Base-by-base conservation (phyloP, 352 stramenopile species). In the Phytophthora uliginosa region DNA sequence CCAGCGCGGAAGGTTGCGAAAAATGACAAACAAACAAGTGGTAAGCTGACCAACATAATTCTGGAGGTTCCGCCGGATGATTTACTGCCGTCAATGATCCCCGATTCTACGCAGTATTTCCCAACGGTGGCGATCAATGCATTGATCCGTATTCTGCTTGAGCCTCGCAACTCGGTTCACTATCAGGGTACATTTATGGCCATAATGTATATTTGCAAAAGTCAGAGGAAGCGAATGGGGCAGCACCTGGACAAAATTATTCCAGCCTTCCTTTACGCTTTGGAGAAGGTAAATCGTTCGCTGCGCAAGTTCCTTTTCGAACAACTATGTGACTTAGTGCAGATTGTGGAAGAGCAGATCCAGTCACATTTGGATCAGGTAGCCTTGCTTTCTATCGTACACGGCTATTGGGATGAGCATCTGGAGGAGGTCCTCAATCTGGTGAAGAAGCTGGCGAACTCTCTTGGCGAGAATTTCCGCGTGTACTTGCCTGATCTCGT, bases 191-290 rank as follows among this genome's bases (percentile, higher is more conserved):
- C 98, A 5, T 99, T 99, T 67, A 97, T 99, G 56, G 97, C 98
- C 20, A 96, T 99, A 57, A 99, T 99, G 89, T 99, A 99, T 71
- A 99, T 99, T 69, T 99, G 99, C 83, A 98, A 99, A 76, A 97
- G 90, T 53, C 90, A 99, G 38, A 95, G 96, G 0, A 88, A 98
- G 45, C 89, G 91, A 34, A 98, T 98, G 70, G 96, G 98, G 10
- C 92, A 91, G 18, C 99, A 99, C 73, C 82, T 99, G 24, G 92
- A 98, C 61, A 94, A 97, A 50, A 99, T 99, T 76, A 96, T 99
- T 31, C 98, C 98, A 28, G 96, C 99, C 42, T 99, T 99, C 59
- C 77, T 99, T 50, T 90, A 97, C 59, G 97, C 97, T 31, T 93
- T 99, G 71, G 89, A 96, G 61, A 90, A 86, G 57, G 89, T 93